Base-by-base conservation (phyloP, 495 filamentous ascomycete species). In the Haplographium delicatum region DNA sequence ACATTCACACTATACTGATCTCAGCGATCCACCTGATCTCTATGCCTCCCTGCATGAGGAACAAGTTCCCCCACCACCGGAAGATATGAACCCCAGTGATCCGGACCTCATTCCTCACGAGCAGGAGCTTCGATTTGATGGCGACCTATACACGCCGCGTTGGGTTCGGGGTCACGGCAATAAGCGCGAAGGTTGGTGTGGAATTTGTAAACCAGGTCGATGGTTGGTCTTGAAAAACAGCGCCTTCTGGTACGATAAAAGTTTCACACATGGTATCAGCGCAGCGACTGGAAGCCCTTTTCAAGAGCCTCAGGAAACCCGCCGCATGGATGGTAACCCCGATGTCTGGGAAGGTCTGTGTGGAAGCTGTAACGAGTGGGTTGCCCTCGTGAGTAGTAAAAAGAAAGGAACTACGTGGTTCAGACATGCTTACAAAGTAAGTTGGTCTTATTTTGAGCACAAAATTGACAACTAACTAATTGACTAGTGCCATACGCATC, bases 341-440 rank as follows among this genome's bases (percentile, higher is more conserved):
- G 84, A 89, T 56, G 81, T 86, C 13, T 90, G 86, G 86, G 85
- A 90, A 64, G 86, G 86, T 5, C 69, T 86, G 7, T 90, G 86
- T 58, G 81, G 84, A 26, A 84, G 80, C 44, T 90, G 86, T 62
- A 82, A 79, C 45, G 84, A 88, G 31, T 90, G 86, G 86, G 83
- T 89, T 50, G 78, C 83, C 11, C 65, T 90, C 35, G 82, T 86
- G 34, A 88, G 82, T 65, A 88, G 82, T 59, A 90, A 89, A 73
- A 89, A 88, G 73, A 89, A 89, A 69, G 86, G 86, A 2, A 89
- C 85, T 4, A 87, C 85, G 4, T 90, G 86, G 86, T 90, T 90
- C 57, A 72, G 86, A 53, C 86, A 90, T 62, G 86, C 86, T 34
- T 88, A 89, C 63, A 89, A 89, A 80, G 85, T 88, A 59, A 65